Base-by-base conservation (phyloP, 2,329 filamentous ascomycete species). In the Colletotrichum liriopes region DNA sequence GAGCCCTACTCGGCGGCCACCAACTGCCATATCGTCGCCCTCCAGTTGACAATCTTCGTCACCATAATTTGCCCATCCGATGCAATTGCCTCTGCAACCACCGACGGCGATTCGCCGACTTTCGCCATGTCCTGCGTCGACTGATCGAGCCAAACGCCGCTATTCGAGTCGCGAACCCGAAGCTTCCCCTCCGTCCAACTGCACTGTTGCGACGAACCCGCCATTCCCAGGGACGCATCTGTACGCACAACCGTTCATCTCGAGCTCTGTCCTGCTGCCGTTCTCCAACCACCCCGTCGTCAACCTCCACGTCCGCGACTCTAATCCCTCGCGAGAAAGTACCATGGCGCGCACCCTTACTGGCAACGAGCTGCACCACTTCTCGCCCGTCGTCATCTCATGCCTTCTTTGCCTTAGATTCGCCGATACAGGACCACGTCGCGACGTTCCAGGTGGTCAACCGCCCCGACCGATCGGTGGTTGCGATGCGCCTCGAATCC, bases 101-200 rank as follows among this genome's bases (percentile, higher is more conserved):
- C 60, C 4, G 62, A 67, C 35, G 70, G 70, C 52, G 47, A 35
- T 65, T 70, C 70, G 47, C 70, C 70, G 18, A 41, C 51, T 39
- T 72, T 70, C 39, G 65, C 70, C 43, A 72, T 69, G 23, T 54
- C 60, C 54, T 70, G 70, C 14, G 70, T 72, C 60, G 70, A 72
- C 60, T 72, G 70, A 11, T 72, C 65, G 39, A 72, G 59, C 37
- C 70, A 69, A 12, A 72, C 65, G 29, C 70, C 70, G 47, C 45
- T 72, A 3, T 49, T 39, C 32, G 54, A 14, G 39, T 70, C 59
- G 20, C 70, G 70, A 16, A 70, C 51, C 16, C 70, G 29, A 32
- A 72, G 37, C 54, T 67, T 43, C 45, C 70, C 65, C 4, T 65
- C 65, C 65, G 18, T 70, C 70, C 47, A 32, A 43, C 59, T 69